Conservation (phyloP, 176 grass and related monocot genomes). For the Avena atlantica region DNA sequence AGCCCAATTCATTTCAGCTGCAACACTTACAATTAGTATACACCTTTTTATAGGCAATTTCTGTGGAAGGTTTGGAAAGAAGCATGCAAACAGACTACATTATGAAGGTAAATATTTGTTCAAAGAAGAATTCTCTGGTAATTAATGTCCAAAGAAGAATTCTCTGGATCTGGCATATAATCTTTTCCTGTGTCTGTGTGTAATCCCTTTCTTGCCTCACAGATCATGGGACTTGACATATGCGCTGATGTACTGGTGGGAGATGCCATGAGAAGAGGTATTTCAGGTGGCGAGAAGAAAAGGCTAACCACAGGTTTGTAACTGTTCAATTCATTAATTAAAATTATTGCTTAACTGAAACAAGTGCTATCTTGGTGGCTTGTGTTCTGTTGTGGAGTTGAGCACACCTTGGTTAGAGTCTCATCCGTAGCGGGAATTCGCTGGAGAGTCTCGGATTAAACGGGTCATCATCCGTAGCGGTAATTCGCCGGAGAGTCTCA, state of each 20-base stretch:
- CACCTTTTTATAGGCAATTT: conserved; percentile 62
- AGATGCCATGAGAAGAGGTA: conserved; percentile 89
- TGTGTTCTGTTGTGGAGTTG: too few species aligned
- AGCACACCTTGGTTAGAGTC: too few species aligned
- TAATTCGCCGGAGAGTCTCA: too few species aligned
- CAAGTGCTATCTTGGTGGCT: too few species aligned
- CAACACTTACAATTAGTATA: neutral
- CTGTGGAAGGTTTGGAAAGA: conserved; percentile 73
- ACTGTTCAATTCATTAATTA: too few species aligned
- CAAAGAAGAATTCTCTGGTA: neutral
- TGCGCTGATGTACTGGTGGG: conserved; percentile 76
- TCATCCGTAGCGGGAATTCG: too few species aligned
- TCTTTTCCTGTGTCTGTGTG: neutral
- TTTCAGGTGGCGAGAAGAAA: conserved; percentile 93
- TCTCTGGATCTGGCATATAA: neutral
- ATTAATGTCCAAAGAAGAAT: neutral
- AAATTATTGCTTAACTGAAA: too few species aligned
- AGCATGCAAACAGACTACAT: conserved; percentile 90
- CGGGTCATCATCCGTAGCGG: too few species aligned
- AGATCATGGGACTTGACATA: conserved; percentile 96
- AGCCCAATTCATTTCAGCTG: neutral
- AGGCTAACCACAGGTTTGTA: conserved; percentile 68
- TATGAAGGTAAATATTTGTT: conserved; percentile 48
- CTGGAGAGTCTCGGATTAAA: too few species aligned
- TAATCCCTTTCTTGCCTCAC: conserved; percentile 17